Evolutionary conservation across 768 basidiomycete genomes (phyloP).

Genomic region (Tylopilus subfusipes): DNA sequence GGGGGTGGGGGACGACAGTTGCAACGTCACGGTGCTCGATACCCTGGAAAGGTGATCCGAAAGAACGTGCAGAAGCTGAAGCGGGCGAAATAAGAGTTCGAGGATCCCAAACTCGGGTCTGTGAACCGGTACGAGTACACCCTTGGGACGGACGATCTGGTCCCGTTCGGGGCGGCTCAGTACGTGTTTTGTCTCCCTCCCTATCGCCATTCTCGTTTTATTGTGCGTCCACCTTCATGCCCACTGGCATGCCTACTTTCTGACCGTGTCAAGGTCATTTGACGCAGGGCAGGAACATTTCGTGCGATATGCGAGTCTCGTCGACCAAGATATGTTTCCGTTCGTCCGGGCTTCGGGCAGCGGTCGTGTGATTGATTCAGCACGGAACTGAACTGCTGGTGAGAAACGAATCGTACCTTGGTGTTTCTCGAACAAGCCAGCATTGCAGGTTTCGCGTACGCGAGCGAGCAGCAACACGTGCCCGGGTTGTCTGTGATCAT

Average conservation of each 20-base stretch:
- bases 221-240: constrained; percentile 36
- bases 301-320: constrained; percentile 47
- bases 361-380: constrained; percentile 58
- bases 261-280: constrained; percentile 35
- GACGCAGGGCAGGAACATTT: constrained; percentile 50
- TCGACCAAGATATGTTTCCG: constrained; percentile 43
- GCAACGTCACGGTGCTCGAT: constrained; percentile 76
- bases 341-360: constrained; percentile 48
- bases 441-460: constrained; percentile 40
- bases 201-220: too few relatives aligned
- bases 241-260: neutral
- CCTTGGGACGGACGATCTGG: constrained; percentile 53
- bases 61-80: constrained; percentile 53
- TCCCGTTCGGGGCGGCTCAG: constrained; percentile 66
- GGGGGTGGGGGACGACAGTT: too few relatives aligned
- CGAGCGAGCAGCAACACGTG: constrained; percentile 41
- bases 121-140: constrained; percentile 52
- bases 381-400: constrained; percentile 67
- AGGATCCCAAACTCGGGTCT: constrained; percentile 47
- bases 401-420: neutral
- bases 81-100: constrained; percentile 39
- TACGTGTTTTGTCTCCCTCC: constrained; percentile 51
- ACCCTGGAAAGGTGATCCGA: constrained; percentile 51
- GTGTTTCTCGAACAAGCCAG: neutral
- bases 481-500: constrained; percentile 55